Percentiles rank a stretch among this genome's conserved stretches.
Evolutionary conservation across 139 green algal species (phyloP).

Genomic region (Nannochloris sp.): DNA sequence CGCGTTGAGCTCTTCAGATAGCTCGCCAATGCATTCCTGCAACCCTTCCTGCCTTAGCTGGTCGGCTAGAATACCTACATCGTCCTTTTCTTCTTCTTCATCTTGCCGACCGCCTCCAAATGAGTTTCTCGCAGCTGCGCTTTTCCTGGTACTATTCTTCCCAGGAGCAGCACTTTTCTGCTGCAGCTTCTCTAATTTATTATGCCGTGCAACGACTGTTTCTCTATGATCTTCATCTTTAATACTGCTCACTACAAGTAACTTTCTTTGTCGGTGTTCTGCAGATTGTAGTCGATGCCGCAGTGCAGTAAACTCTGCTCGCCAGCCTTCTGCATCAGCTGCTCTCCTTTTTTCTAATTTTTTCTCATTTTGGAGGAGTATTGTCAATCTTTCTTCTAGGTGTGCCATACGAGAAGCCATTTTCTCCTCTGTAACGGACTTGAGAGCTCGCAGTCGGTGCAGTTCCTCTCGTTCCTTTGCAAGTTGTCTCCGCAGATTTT

Average conservation of each 20-base stretch:
- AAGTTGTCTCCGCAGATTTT: not conserved
- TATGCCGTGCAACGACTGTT: not conserved
- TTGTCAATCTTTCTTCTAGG: not conserved
- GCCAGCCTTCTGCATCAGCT: not conserved
- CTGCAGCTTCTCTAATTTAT: not conserved
- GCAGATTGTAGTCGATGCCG: not conserved
- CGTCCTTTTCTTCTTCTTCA: not conserved
- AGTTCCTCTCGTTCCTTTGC: not conserved
- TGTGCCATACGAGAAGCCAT: not conserved
- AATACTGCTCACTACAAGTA: not conserved
- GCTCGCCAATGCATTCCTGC: not conserved
- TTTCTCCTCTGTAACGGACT: not conserved
- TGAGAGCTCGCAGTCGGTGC: not conserved
- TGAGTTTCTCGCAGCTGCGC: too few relatives aligned
- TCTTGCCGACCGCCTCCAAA: not conserved
- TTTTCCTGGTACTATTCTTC: too few relatives aligned
- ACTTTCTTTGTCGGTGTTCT: not conserved
- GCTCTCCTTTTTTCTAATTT: conserved; percentile 1
- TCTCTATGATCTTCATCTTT: conserved; percentile 3
- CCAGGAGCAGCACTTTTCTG: too few relatives aligned
- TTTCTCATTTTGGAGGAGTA: not conserved
- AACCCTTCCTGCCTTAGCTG: not conserved
- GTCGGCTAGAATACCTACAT: too few relatives aligned
- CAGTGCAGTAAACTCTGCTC: not conserved
- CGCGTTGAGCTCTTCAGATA: not conserved